Base-by-base conservation (phyloP, 768 basidiomycete species). In the Podaxis sp. region DNA sequence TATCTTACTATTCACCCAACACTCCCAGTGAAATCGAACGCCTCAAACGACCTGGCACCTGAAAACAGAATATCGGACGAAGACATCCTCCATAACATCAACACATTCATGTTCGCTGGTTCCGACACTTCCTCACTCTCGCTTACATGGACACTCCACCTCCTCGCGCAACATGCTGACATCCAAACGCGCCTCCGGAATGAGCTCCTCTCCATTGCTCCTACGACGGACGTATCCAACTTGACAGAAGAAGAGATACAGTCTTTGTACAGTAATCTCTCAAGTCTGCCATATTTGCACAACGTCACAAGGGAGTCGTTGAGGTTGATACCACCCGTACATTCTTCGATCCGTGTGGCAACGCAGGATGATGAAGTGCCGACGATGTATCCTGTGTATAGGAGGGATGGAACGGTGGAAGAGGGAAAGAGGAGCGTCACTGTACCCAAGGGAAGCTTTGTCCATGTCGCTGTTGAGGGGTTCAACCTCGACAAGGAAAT, bases 91-190 rank as follows among this genome's bases (percentile, higher is more conserved):
- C 79, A 92, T 69, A 94, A 87, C 63, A 87, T 96, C 73, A 93
- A 91, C 67, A 94, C 93, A 0, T 91, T 96, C 72, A 86, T 94
- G 81, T 93, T 94, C 71, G 93, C 90, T 22, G 94, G 94, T 3
- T 92, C 94, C 12, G 93, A 96, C 68, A 93, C 93, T 0, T 89
- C 89, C 11, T 90, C 91, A 2, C 84, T 95, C 29, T 83, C 88
- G 4, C 75, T 96, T 49, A 91, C 91, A 0, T 97, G 95, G 94
- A 87, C 88, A 1, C 73, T 96, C n/a, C 77, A 87, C 61, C 76
- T 91, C 15, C 82, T 97, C 41, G 86, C 93, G 0, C 80, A 83
- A 66, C 75, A 91, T 69, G 86, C 86, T 0, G 77, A 77, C 1
- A 71, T 88, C 13, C 95, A 97, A 73, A 77, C 78, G 47, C 85